Evolutionary conservation across 352 stramenopile genomes (phyloP).

Genomic region (Phytophthora litchii): DNA sequence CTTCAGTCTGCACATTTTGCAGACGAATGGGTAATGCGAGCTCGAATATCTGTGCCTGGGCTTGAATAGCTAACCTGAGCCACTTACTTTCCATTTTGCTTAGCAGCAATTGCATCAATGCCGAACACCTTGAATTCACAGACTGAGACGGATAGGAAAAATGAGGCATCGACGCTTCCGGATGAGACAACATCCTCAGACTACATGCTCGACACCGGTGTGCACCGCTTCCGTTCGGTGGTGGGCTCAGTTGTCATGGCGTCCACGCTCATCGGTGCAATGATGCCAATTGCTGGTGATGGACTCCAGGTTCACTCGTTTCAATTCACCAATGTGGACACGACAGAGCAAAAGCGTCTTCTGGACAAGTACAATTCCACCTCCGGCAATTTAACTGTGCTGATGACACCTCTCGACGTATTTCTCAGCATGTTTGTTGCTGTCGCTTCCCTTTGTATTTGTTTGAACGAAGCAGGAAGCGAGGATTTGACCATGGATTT

Average conservation of each 20-base stretch:
- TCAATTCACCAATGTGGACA: background rate
- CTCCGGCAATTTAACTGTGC: slow-evolving; percentile 1
- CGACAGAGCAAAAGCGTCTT: background rate
- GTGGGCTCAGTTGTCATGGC: background rate
- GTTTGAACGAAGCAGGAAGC: background rate
- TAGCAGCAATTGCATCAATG: background rate
- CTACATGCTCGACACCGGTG: background rate
- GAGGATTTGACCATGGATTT: slow-evolving; percentile 4
- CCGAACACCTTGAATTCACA: background rate
- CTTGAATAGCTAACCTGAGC: too few species aligned
- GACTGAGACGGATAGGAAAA: background rate
- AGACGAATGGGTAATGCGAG: too few species aligned
- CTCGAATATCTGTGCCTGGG: too few species aligned
- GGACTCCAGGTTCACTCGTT: background rate
- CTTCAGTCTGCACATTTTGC: too few species aligned
- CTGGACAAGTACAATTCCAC: slow-evolving; percentile 12
- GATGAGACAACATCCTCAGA: background rate
- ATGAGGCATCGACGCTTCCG: background rate
- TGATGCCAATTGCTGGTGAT: background rate
- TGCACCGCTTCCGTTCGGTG: background rate
- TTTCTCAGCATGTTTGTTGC: slow-evolving; percentile 2
- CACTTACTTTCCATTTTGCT: background rate
- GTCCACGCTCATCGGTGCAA: background rate
- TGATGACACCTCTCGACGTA: slow-evolving; percentile 2
- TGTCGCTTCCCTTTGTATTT: background rate